Conservation (phyloP, 2,329 filamentous ascomycete species). For the Apiospora rasikravindrae region DNA sequence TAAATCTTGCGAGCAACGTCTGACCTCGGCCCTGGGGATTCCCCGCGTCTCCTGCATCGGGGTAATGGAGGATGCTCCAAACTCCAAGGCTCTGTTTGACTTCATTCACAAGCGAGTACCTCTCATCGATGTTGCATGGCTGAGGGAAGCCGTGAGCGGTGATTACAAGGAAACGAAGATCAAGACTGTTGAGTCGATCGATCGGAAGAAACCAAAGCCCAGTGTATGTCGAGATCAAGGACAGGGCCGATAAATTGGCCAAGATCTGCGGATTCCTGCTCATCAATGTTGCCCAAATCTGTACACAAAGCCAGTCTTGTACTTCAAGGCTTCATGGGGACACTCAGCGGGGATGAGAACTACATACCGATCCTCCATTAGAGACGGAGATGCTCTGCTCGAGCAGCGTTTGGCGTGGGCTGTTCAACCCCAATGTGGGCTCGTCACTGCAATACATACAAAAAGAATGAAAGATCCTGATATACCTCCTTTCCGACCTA, state of each 20-base stretch:
- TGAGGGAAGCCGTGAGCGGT: conserved; percentile 49
- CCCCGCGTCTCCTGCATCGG: conserved; percentile 70
- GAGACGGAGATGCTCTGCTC: neutral
- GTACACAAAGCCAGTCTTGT: neutral
- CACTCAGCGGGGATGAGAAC: neutral
- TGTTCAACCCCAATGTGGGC: neutral
- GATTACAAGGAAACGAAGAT: conserved; percentile 54
- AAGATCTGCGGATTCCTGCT: neutral
- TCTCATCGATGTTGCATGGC: conserved; percentile 61
- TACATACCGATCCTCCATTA: neutral
- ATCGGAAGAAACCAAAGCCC: conserved; percentile 2
- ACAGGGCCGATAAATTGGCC: neutral
- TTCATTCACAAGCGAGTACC: conserved; percentile 59
- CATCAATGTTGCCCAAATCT: neutral
- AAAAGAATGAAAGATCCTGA: neutral
- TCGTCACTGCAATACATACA: neutral
- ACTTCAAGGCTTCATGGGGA: neutral
- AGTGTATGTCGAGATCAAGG: neutral
- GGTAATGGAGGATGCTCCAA: conserved; percentile 60
- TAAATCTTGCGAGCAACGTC: conserved; percentile 59
- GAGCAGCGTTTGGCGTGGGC: neutral
- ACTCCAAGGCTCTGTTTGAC: conserved; percentile 60
- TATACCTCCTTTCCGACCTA: neutral
- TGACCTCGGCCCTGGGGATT: conserved; percentile 63
- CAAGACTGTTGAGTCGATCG: conserved; percentile 47